Evolutionary conservation across 1,284 basidiomycete species (phyloP), one percentile per base, ranked within the genome.

Genomic region (Xerocomus nothofagi): DNA sequence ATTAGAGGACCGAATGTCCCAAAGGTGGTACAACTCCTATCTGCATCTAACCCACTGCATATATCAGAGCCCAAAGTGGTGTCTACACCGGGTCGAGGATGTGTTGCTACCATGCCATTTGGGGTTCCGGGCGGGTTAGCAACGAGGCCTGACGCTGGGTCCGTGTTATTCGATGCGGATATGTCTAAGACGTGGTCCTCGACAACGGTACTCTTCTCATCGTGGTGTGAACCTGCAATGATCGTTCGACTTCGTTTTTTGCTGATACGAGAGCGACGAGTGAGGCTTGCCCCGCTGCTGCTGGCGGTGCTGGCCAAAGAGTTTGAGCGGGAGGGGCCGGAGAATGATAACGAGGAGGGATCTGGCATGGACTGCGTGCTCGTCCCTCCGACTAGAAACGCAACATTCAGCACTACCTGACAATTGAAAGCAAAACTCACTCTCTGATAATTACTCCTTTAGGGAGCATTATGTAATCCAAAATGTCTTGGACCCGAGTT

Each of bases 241-340:
- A 66, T 56, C 46, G 65, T 63, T 51, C 50, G 53, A 39, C 55
- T 69, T 57, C 65, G 68, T 56, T 69, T 67, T 57, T 63, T 55
- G 32, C 52, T 52, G 39, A 53, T 70, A 36, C 66, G 66, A 17
- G 69, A 60, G 40, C 68, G 68, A 52, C 69, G 68, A 6, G 56
- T 20, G 39, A 70, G 47, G 34, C 63, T 69, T 5, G 63, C 50
- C 23, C 61, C 64, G 55, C 67, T 73, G 46, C 57, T 61, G 56
- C 70, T 72, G 52, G 66, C 62, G n/a, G 69, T 74, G 56, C 73
- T 75, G 20, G 69, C 68, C 43, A 64, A 52, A 10, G 74, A 76
- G 49, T 73, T 74, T 37, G 75, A 71, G 59, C 76, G 75, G 37
- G 67, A 68, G 0, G 68, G 65, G 18, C 67, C 65, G 10, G 65